Conservation (phyloP, 2,329 filamentous ascomycete species). For the Blumeria graminis region DNA sequence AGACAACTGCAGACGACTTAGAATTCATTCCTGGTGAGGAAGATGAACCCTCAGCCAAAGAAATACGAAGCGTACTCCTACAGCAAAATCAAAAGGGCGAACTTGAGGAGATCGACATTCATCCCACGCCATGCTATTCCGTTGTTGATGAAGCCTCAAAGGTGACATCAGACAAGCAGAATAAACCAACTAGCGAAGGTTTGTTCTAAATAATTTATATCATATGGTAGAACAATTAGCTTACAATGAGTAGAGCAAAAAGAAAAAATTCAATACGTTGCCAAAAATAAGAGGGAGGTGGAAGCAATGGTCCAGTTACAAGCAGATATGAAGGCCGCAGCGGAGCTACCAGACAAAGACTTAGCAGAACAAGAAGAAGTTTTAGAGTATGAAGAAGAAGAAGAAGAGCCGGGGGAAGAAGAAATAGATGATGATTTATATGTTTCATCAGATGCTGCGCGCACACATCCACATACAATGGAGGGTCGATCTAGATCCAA, state of each 20-base stretch:
- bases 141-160: too few species aligned
- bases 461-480: constrained; percentile 50
- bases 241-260: too few species aligned
- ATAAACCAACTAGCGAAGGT: too few species aligned
- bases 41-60: constrained; percentile 24
- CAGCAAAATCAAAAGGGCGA: constrained; percentile 29
- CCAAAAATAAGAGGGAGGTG: constrained; percentile 13
- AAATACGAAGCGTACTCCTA: constrained; percentile 22
- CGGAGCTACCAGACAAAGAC: constrained; percentile 10
- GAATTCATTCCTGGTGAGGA: constrained; percentile 16
- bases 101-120: constrained; percentile 33
- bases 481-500: constrained; percentile 51
- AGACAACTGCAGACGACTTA: constrained; percentile 34
- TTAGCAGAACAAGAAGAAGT: constrained; percentile 12
- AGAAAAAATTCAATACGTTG: constrained; percentile 7
- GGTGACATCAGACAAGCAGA: too few species aligned
- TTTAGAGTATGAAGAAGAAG: constrained; percentile 7
- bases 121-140: constrained; percentile 3
- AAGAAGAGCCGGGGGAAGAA: constrained; percentile 8
- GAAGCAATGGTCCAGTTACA: constrained; percentile 13
- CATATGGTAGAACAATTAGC: constrained; percentile 7
- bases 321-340: constrained; percentile 11
- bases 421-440: constrained; percentile 10
- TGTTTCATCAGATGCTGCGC: constrained; percentile 19
- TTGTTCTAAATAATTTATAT: constrained; percentile 10